Conservation (phyloP, 1,139 yeast species). For the Lodderomyces theae region DNA sequence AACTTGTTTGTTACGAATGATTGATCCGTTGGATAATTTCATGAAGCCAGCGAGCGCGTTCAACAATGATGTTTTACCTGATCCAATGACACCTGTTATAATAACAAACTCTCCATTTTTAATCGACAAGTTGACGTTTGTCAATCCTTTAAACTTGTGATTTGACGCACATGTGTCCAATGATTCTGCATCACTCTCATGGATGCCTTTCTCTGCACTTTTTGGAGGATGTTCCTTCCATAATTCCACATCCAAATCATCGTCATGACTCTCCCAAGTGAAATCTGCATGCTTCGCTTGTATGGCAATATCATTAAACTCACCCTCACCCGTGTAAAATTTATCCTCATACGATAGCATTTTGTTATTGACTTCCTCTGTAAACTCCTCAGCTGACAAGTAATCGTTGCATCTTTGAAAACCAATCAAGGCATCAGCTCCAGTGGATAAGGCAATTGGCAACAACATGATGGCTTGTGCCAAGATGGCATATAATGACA, state of each 20-base stretch:
- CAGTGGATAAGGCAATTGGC: conserved; percentile 54
- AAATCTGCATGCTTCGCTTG: conserved; percentile 33
- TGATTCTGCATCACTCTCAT: conserved; percentile 7
- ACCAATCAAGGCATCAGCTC: conserved; percentile 55
- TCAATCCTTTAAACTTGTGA: conserved; percentile 27
- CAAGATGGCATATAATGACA: conserved; percentile 50
- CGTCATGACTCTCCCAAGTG: conserved; percentile 35
- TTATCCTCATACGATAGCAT: conserved; percentile 17
- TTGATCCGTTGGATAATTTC: conserved; percentile 30
- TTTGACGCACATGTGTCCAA: conserved; percentile 4
- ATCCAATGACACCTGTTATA: conserved; percentile 42
- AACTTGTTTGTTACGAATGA: conserved; percentile 27
- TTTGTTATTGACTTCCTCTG: conserved; percentile 21
- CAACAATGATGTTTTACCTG: conserved; percentile 40
- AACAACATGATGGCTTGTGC: conserved; percentile 51
- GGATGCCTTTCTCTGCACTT: neutral
- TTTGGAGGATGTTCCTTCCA: conserved; percentile 18
- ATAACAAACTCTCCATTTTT: conserved; percentile 33
- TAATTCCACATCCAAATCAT: conserved; percentile 23
- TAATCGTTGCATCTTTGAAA: conserved; percentile 45
- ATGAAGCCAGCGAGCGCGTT: conserved; percentile 39
- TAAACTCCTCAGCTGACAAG: conserved; percentile 39
- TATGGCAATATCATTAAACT: conserved; percentile 18
- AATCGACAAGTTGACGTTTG: conserved; percentile 28
- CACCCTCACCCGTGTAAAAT: conserved; percentile 19